phyloP scores from a whole-genome alignment of 2,329 filamentous ascomycete genomes.

The Colletotrichum simmondsii region DNA sequence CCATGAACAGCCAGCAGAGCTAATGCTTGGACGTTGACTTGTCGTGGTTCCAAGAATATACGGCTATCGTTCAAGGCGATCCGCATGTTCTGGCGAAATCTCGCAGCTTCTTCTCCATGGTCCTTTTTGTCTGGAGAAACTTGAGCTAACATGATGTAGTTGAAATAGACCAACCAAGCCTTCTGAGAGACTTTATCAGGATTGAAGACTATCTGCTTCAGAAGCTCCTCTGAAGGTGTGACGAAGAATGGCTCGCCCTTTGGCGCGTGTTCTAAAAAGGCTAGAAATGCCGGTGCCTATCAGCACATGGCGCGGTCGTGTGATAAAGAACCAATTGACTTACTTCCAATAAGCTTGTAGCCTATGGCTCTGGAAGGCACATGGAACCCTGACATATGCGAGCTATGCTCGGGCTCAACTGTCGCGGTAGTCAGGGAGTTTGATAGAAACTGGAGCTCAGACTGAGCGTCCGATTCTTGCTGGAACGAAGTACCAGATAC shows the following conservation, averaged over 20 bases:
- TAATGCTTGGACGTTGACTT: not conserved
- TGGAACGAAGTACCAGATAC: not conserved
- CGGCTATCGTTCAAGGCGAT: slow-evolving; percentile 3
- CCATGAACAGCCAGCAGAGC: slow-evolving; percentile 4
- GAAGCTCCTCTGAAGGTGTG: slow-evolving; percentile 4
- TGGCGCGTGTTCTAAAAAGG: slow-evolving; percentile 10
- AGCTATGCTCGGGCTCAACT: not conserved
- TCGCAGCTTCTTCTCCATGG: not conserved
- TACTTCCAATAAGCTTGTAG: slow-evolving; percentile 16
- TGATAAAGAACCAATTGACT: not conserved
- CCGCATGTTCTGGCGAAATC: slow-evolving; percentile 13
- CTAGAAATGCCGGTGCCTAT: not conserved
- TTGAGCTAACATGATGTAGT: slow-evolving; percentile 18
- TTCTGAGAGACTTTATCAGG: not conserved
- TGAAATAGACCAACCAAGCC: slow-evolving; percentile 8
- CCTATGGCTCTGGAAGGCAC: slow-evolving; percentile 2
- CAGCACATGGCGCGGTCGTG: too few species aligned
- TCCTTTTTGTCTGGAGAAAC: not conserved
- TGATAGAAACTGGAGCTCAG: slow-evolving; percentile 3
- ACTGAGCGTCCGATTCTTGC: not conserved
- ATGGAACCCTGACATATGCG: not conserved
- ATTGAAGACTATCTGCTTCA: slow-evolving; percentile 5
- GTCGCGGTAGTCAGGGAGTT: slow-evolving; percentile 3
- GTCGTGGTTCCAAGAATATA: slow-evolving; percentile 9
- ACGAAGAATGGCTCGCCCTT: slow-evolving; percentile 4